Evolutionary conservation across 2,329 filamentous ascomycete genomes (phyloP), one percentile per base, ranked within the genome.

Genomic region (Passalora sequoiae): DNA sequence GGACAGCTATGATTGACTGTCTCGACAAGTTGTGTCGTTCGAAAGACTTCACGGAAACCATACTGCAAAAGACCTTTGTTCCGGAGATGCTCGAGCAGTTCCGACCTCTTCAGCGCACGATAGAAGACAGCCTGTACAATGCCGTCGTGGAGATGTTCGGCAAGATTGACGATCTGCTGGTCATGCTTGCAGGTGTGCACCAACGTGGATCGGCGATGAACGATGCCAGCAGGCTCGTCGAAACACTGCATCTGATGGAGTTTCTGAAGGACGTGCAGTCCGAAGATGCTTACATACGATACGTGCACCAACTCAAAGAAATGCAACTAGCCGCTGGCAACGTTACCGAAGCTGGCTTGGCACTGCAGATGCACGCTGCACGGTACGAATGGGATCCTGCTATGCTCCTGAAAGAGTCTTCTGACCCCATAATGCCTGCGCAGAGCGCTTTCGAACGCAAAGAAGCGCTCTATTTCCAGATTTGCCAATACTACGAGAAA

Each of bases 201-300:
- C 84, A 84, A 54, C 83, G 82, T 1, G 86, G 86, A 40, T 75
- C 73, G 27, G 77, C 73, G 4, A 53, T 54, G 37, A 62, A 61
- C 32, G 88, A 95, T 60, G 82, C 86, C 1, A 84, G 84, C 6
- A 80, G 86, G 48, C 85, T 94, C 52, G 86, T 95, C 66, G 89
- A 96, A 64, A 87, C 88, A 1, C 70, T 97, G 39, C 81, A 87
- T 43, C 72, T 97, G 19, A 96, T 97, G 89, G 88, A 96, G 56
- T 97, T 96, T 67, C 76, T 97, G 56, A 85, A 89, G 53, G 89
- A 96, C 61, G 94, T 96, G 84, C 86, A 94, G 55, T 94, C 94
- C 60, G 89, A 95, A 63, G 89, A 96, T 59, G 95, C 96, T 44
- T 97, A 95, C 65, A 85, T 95, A 52, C 84, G 89, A 53, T 96